Evolutionary conservation across 73 alveolate species (phyloP).

Genomic region (Paramecium caudatum): DNA sequence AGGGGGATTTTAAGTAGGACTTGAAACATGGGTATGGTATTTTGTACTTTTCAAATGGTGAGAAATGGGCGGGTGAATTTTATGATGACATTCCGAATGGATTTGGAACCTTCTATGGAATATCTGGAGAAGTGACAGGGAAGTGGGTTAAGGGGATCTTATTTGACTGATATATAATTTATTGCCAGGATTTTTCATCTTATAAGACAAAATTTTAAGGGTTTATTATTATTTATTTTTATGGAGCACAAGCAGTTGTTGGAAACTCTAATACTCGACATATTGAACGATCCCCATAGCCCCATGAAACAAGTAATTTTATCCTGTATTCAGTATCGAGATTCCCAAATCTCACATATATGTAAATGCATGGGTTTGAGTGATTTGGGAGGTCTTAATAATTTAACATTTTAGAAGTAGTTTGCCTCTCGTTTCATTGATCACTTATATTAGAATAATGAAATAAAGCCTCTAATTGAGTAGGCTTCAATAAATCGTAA

Average conservation of each 20-base stretch:
- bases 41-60: conserved; percentile 23
- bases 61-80: conserved; percentile 62
- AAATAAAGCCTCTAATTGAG: neutral
- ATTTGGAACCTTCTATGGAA: conserved; percentile 35
- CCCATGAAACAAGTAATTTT: neutral
- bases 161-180: conserved; percentile 24
- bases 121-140: neutral
- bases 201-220: conserved; percentile 8
- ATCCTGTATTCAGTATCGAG: neutral
- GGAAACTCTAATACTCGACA: neutral
- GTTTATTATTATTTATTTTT: conserved; percentile 11
- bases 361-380: neutral
- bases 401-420: conserved; percentile 1
- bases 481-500: conserved; percentile 5
- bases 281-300: conserved; percentile 7
- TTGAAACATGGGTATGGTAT: conserved; percentile 43
- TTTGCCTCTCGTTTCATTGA: conserved; percentile 19
- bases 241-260: conserved; percentile 20
- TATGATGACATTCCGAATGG: conserved; percentile 23
- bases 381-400: neutral
- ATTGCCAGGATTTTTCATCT: conserved; percentile 23
- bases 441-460: conserved; percentile 8
- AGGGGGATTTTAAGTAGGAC: conserved; percentile 20
- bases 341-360: neutral
- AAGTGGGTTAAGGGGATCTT: conserved; percentile 62